A percentile compares a stretch with the other conserved stretches of the same genome.
Evolutionary conservation across 208 protist genomes (phyloP).

Genomic region (Crithidia mellificae): DNA sequence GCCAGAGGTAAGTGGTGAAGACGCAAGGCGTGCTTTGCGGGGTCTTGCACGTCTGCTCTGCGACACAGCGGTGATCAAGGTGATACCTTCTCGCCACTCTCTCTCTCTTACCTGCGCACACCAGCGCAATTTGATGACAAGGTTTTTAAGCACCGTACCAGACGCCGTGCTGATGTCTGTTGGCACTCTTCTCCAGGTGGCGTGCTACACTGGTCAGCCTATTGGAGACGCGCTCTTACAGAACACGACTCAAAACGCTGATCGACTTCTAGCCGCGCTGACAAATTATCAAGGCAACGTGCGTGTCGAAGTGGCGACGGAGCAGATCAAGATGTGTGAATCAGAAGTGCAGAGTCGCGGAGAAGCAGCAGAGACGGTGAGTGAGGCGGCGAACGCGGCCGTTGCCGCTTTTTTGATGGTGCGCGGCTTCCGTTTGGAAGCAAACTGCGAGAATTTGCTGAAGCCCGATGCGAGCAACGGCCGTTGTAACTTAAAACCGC

Average conservation of each 20-base stretch:
- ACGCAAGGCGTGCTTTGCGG: too few species aligned
- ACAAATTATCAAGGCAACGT: neutral
- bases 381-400: neutral
- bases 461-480: neutral
- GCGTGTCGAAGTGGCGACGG: neutral
- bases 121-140: neutral
- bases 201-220: slow-evolving; percentile 12
- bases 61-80: neutral
- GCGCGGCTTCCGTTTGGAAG: neutral
- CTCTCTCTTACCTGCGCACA: neutral
- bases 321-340: neutral
- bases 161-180: neutral
- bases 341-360: neutral
- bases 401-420: slow-evolving; percentile 9
- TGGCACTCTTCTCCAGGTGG: slow-evolving; percentile 17
- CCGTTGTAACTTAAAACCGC: too few species aligned
- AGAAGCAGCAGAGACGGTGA: neutral
- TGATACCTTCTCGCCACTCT: neutral
- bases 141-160: slow-evolving; percentile 1
- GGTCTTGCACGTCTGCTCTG: slow-evolving; percentile 8
- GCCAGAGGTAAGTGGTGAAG: too few species aligned
- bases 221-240: neutral
- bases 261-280: slow-evolving; percentile 1
- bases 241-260: neutral
- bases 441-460: neutral